A percentile compares a stretch with the other conserved stretches of the same genome.
These are phyloP conservation scores for Coleophoma crateriformis DNA, from an alignment of 2,329 filamentous ascomycete genomes.

Conservation along the genomic window DNA sequence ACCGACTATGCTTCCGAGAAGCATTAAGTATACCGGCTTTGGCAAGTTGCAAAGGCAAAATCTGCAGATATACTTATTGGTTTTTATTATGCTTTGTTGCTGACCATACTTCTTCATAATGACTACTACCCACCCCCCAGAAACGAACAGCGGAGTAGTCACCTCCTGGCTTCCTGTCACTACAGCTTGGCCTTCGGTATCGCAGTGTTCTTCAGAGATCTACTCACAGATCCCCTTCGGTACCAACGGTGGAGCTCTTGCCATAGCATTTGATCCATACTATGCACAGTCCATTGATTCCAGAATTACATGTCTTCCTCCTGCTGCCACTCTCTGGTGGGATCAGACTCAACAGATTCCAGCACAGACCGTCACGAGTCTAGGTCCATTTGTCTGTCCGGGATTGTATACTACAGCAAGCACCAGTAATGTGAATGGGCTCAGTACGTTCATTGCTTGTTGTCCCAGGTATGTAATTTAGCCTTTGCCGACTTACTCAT, in stretches of 20 bases:
- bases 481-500: neutral
- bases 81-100: neutral
- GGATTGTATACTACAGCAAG: slow-evolving; percentile 2
- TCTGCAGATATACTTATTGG: neutral
- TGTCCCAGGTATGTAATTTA: slow-evolving; percentile 2
- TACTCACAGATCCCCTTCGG: neutral
- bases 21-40: neutral
- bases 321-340: slow-evolving; percentile 4
- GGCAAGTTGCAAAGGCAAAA: neutral
- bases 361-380: neutral
- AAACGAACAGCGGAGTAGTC: slow-evolving; percentile 4
- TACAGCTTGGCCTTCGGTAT: slow-evolving; percentile 1
- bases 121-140: slow-evolving; percentile 1
- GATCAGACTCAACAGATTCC: neutral
- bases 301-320: slow-evolving; percentile 4
- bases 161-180: slow-evolving; percentile 5
- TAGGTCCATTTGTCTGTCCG: slow-evolving; percentile 1
- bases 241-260: neutral
- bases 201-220: neutral
- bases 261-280: slow-evolving; percentile 4
- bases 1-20: too few relatives aligned
- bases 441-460: slow-evolving; percentile 5
- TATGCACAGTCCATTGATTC: slow-evolving; percentile 2
- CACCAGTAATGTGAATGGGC: neutral
- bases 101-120: neutral